Evolutionary conservation across 345 rosid species (phyloP), one percentile per base, ranked within the genome.

Genomic region (Eutrema japonicum): DNA sequence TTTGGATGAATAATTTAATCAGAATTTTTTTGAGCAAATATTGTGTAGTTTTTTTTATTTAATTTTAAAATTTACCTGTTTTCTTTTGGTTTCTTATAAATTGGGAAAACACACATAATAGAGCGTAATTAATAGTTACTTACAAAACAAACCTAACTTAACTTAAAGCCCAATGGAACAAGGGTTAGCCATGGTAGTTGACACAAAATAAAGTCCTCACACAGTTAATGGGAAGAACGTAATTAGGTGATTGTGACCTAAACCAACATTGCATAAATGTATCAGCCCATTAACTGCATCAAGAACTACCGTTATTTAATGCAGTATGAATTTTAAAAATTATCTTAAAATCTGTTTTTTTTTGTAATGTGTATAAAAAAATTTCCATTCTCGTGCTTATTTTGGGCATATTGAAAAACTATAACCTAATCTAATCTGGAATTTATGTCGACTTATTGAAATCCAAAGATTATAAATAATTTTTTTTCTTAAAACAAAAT

Each of bases 111-210:
- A 32, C 29, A 53, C 4, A 10, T 9, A 52, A 11, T 3, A 53
- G 13, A 56, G 12, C 3, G 12, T 35, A 35, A 10, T 48, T 29
- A 52, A n/a, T 54, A 38, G 10, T 10, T 26, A n/a, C 41, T 13
- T 33, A 32, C 10, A 55, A 55, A 33, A n/a, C 18, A 33, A 55
- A 55, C 41, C 41, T 55, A 33, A 55, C 41, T n/a, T 55, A n/a
- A n/a, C 18, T 13, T 30, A 11, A 6, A 13, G n/a, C 45, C 45
- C 10, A 10, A 41, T 41, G 0, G 45, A 41, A 55, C 7, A 22
- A 54, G 10, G 1, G 40, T 7, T 13, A 54, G 60, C 40, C 40
- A 54, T 32, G 22, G 40, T 32, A n/a, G 60, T 55, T 33, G 60
- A 32, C 7, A 55, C 14, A 55, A 32, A n/a, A 1, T 55, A 55